phyloP scores from a whole-genome alignment of 495 filamentous ascomycete genomes.

The Aspergillus funiculosus region DNA sequence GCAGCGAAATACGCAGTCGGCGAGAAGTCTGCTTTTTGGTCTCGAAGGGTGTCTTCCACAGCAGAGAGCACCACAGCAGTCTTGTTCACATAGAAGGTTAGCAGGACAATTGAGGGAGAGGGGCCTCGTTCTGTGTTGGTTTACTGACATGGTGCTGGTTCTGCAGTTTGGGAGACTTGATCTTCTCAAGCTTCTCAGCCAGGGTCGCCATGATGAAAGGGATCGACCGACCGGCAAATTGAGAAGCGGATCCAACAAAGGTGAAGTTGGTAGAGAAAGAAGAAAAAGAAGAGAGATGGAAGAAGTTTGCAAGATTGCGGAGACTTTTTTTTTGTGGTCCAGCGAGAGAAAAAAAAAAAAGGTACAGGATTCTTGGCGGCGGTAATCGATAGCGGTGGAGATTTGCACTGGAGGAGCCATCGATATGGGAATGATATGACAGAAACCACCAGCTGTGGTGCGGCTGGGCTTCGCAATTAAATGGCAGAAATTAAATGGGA shows the following conservation, averaged over 20 bases:
- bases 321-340: slow-evolving; percentile 31
- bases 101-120: slow-evolving; percentile 5
- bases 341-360: slow-evolving; percentile 30
- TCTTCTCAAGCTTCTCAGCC: slow-evolving; percentile 88
- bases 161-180: slow-evolving; percentile 91
- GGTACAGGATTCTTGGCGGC: slow-evolving; percentile 33
- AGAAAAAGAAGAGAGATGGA: slow-evolving; percentile 23
- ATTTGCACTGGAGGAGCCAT: slow-evolving; percentile 1
- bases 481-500: too few relatives aligned
- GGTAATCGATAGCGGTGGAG: slow-evolving; percentile 22
- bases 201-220: slow-evolving; percentile 60
- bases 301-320: slow-evolving; percentile 23
- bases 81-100: slow-evolving; percentile 47
- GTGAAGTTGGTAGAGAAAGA: slow-evolving; percentile 19
- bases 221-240: slow-evolving; percentile 26
- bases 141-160: slow-evolving; percentile 79
- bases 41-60: slow-evolving; percentile 84
- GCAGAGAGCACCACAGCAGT: slow-evolving; percentile 82
- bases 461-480: too few relatives aligned
- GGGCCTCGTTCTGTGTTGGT: slow-evolving; percentile 2
- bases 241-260: slow-evolving; percentile 13
- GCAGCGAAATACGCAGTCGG: slow-evolving; percentile 95
- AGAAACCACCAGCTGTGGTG: too few relatives aligned
- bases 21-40: slow-evolving; percentile 73
- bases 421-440: too few relatives aligned